Percentiles rank a stretch among this genome's conserved stretches.
These are phyloP conservation scores for Penicillium canariense DNA, from an alignment of 495 filamentous ascomycete species.

Conservation along the genomic window DNA sequence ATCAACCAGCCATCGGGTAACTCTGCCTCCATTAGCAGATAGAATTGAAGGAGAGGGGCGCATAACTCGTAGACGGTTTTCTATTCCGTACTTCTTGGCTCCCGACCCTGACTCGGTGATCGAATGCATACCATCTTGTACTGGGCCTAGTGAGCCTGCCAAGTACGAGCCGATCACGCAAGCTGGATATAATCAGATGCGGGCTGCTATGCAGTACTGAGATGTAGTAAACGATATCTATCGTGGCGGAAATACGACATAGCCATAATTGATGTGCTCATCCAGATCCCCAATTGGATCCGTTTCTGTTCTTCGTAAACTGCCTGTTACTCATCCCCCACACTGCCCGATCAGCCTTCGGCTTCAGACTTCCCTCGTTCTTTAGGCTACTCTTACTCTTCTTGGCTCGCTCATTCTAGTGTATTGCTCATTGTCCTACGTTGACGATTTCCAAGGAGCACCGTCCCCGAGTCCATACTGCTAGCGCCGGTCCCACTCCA, in stretches of 20 bases:
- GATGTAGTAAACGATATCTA: neutral
- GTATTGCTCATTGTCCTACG: neutral
- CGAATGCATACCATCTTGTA: constrained; percentile 55
- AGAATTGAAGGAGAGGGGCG: constrained; percentile 34
- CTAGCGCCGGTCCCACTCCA: constrained; percentile 12
- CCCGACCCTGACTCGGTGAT: constrained; percentile 54
- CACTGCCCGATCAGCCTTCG: neutral
- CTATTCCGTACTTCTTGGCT: constrained; percentile 61
- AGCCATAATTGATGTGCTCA: neutral
- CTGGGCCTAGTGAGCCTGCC: constrained; percentile 32
- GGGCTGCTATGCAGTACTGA: constrained; percentile 51
- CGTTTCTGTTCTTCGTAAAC: neutral
- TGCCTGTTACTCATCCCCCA: neutral
- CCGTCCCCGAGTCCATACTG: neutral
- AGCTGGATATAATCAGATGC: constrained; percentile 50
- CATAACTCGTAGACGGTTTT: constrained; percentile 55
- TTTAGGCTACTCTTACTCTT: neutral
- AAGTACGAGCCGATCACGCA: constrained; percentile 55
- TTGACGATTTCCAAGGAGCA: neutral
- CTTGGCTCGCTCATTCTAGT: neutral
- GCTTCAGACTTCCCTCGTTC: neutral
- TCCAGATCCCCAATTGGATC: neutral
- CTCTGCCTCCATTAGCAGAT: constrained; percentile 38
- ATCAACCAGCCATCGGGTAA: constrained; percentile 57
- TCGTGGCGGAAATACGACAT: neutral